phyloP scores from a whole-genome alignment of 108 stramenopile genomes.

The Ochromonas danica region DNA sequence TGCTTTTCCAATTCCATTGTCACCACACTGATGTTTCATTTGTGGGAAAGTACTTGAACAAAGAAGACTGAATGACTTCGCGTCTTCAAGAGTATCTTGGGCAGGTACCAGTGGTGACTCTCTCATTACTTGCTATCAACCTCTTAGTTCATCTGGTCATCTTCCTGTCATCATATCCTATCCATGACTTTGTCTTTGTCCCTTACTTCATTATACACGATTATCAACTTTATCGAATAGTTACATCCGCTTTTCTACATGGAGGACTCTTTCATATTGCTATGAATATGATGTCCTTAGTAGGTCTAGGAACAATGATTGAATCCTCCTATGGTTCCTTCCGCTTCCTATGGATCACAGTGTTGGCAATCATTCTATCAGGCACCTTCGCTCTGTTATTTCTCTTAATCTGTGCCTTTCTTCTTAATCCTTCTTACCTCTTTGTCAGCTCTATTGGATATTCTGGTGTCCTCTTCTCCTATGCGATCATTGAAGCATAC shows the following conservation, averaged over 20 bases:
- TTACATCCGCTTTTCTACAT: slow-evolving; percentile 74
- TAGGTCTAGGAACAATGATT: slow-evolving; percentile 61
- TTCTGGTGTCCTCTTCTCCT: slow-evolving; percentile 50
- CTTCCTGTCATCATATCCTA: slow-evolving; percentile 49
- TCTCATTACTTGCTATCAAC: slow-evolving; percentile 54
- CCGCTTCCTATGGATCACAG: background rate
- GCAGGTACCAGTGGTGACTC: slow-evolving; percentile 56
- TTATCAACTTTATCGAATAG: slow-evolving; percentile 66
- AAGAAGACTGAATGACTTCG: too few species aligned
- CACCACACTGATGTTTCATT: too few species aligned
- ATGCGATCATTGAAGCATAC: slow-evolving; percentile 34
- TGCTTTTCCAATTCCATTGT: too few species aligned
- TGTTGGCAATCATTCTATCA: background rate
- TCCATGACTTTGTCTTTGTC: slow-evolving; percentile 66
- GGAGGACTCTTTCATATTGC: slow-evolving; percentile 78
- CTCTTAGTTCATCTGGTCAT: slow-evolving; percentile 51
- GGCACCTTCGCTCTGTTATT: too few species aligned
- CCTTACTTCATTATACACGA: slow-evolving; percentile 62
- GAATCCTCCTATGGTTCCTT: slow-evolving; percentile 49
- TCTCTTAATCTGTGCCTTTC: too few species aligned
- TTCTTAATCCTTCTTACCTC: too few species aligned
- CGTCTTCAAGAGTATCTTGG: background rate
- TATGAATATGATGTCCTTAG: slow-evolving; percentile 80
- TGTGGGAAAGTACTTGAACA: too few species aligned
- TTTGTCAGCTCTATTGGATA: slow-evolving; percentile 40